phyloP scores from a whole-genome alignment of 495 filamentous ascomycete genomes.

The Xylaria venustula region DNA sequence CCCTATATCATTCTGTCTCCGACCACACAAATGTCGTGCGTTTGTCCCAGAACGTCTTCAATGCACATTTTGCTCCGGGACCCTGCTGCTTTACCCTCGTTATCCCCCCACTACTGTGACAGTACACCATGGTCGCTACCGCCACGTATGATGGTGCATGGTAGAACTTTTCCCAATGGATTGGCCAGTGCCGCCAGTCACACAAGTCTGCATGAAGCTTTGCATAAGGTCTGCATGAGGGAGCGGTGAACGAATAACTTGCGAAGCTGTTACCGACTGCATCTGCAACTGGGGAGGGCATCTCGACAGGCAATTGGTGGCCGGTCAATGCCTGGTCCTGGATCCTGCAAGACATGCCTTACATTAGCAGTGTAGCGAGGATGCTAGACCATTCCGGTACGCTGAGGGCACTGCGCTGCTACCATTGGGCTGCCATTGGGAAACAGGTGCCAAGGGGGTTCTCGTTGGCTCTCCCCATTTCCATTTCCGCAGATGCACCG shows the following conservation, averaged over 20 bases:
- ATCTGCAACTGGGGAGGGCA: conserved; percentile 2
- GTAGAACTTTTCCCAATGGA: conserved; percentile 2
- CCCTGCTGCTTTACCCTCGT: background rate
- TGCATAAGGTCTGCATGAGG: background rate
- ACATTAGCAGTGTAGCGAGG: background rate
- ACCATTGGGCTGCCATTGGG: too few species aligned
- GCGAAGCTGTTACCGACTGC: background rate
- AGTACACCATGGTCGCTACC: background rate
- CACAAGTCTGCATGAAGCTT: background rate
- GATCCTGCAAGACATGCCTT: conserved; percentile 12
- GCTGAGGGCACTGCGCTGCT: background rate
- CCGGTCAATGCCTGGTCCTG: conserved; percentile 3
- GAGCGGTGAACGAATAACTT: conserved; percentile 11
- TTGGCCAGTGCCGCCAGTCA: conserved; percentile 2
- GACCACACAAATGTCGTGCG: conserved; percentile 4
- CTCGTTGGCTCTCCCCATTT: background rate
- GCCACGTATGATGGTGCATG: conserved; percentile 14
- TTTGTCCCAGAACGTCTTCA: background rate
- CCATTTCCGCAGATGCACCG: background rate
- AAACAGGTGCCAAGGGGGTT: background rate
- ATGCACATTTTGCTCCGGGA: background rate
- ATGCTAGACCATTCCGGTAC: background rate
- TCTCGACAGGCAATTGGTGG: background rate
- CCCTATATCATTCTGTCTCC: background rate
- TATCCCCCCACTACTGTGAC: too few species aligned